Percentiles rank a stretch among this genome's conserved stretches.
Conservation (phyloP, 2,329 filamentous ascomycete species). For the Triangularia verruculosa region DNA sequence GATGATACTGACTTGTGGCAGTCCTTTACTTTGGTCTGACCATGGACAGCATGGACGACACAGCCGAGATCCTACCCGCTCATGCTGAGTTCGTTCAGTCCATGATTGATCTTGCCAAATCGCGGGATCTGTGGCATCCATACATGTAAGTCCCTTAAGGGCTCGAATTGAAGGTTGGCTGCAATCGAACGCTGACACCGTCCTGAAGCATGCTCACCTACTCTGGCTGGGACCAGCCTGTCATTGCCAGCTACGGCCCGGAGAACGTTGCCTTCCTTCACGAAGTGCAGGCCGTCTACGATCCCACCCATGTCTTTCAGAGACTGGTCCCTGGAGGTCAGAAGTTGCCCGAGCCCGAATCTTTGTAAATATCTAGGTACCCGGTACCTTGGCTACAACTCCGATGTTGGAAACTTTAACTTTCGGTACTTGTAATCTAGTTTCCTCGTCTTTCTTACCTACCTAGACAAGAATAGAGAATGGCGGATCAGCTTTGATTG, state of each 20-base stretch:
- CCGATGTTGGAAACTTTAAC: no score
- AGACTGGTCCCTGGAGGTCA: not conserved
- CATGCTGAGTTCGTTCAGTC: not conserved
- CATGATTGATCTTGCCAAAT: not conserved
- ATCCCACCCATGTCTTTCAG: not conserved
- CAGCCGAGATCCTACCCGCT: not conserved
- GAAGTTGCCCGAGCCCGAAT: not conserved
- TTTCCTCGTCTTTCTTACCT: not conserved
- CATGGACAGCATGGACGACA: not conserved
- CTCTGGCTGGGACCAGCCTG: not conserved
- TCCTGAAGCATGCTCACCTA: not conserved
- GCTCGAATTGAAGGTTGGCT: not conserved
- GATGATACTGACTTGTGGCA: not conserved
- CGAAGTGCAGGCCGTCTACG: not conserved
- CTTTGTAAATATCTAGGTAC: not conserved
- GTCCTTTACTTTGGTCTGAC: not conserved
- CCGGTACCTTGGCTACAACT: no score
- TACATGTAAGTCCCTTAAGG: not conserved
- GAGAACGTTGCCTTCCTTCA: not conserved
- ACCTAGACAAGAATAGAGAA: not conserved
- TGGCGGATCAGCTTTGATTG: not conserved
- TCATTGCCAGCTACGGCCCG: not conserved
- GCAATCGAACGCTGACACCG: not conserved
- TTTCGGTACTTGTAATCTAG: not conserved
- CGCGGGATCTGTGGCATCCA: not conserved